Base-by-base conservation (phyloP, 2,329 filamentous ascomycete genomes). In the Fusarium sp. region DNA sequence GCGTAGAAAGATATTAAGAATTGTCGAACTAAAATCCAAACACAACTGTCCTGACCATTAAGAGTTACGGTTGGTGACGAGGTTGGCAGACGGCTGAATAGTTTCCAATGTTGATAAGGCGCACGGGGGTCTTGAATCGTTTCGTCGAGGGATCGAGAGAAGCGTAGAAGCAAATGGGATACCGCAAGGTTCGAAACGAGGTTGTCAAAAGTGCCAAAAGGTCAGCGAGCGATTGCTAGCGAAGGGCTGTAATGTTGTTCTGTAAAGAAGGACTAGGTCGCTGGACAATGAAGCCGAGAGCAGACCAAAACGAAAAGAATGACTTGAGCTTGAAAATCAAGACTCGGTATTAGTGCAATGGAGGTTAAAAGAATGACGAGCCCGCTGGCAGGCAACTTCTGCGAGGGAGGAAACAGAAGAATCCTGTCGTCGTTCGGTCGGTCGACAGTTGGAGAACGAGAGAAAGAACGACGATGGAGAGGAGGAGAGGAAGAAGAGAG, bases 301-400 rank as follows among this genome's bases (percentile, higher is more conserved):
- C 73, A 70, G 72, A 76, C 77, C 75, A 52, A 63, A 71, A 76
- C 41, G 71, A 69, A 78, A 78, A 58, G 77, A 77, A 73, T 56
- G 77, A 43, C 62, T 67, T 66, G 71, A 75, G 74, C 68, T 67
- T 70, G 74, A 66, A 63, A 67, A 59, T 68, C 64, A 72, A 67
- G 71, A 69, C 76, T 69, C 74, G 67, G 67, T 63, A 77, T 78
- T 74, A 78, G 76, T 69, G 72, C 68, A 63, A n/a, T n/a, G n/a
- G n/a, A 67, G 52, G 60, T 66, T 79, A 58, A 80, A 76, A 79
- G 78, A 80, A 61, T 86, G 89, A 84, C 86, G 84, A 83, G 87
- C 88, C 88, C 83, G 87, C 86, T 87, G 85, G 86, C 87, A 88
- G 87, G 86, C 86, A 76, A 69, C 72, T 75, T 74, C 70, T 83